A percentile compares a stretch with the other conserved stretches of the same genome.
These are phyloP conservation scores for Botrytis hyacinthi DNA, from an alignment of 2,329 filamentous ascomycete genomes.

Conservation along the genomic window DNA sequence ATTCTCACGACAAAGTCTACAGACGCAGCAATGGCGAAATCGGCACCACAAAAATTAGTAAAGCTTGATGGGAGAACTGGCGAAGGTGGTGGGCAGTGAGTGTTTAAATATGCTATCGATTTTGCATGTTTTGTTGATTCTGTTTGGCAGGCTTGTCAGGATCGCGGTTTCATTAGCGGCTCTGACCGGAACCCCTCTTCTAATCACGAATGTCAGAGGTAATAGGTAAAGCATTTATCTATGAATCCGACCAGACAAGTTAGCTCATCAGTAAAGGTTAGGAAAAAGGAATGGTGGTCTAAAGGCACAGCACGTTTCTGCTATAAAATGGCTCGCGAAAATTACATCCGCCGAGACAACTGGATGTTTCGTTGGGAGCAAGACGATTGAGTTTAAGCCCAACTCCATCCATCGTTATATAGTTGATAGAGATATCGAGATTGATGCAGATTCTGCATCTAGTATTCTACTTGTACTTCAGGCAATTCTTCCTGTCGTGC, in stretches of 20 bases:
- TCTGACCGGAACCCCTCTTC: conserved; percentile 52
- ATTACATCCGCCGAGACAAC: conserved; percentile 51
- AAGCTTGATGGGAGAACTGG: conserved; percentile 56
- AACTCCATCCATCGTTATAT: conserved; percentile 33
- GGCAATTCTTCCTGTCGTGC: conserved; percentile 56
- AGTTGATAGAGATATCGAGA: conserved; percentile 46
- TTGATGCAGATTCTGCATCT: conserved; percentile 52
- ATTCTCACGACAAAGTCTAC: not conserved
- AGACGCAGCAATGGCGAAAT: not conserved
- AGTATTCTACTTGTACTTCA: conserved; percentile 59
- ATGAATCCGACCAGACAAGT: not conserved
- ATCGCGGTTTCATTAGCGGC: conserved; percentile 56
- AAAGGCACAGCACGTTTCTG: conserved; percentile 58
- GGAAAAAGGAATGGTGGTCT: conserved; percentile 42
- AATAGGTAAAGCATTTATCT: conserved; percentile 44
- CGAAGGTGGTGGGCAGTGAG: conserved; percentile 58
- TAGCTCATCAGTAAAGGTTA: conserved; percentile 7
- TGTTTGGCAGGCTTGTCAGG: conserved; percentile 45
- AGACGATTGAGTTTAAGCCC: conserved; percentile 37
- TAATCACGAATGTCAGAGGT: conserved; percentile 54
- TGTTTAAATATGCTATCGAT: no score
- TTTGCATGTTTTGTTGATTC: not conserved
- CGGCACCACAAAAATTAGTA: conserved; percentile 39
- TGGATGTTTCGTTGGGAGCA: conserved; percentile 52
- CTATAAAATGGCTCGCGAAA: conserved; percentile 53